Base-by-base conservation (phyloP, 225 moss, liverwort and hornwort genomes). In the Climacium dendroides region DNA sequence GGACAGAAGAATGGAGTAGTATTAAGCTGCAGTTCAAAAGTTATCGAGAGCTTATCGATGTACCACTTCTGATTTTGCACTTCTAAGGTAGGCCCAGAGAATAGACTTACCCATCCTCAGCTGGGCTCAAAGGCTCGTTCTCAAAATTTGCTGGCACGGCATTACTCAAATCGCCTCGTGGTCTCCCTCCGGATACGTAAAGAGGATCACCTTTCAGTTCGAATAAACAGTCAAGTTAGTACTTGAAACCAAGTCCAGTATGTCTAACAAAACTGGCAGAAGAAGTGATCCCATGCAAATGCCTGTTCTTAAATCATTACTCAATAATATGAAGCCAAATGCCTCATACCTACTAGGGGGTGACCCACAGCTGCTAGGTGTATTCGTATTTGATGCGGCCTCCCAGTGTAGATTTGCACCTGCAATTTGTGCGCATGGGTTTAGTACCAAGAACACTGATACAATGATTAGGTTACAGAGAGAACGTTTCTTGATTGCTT, bases 371-470 rank as follows among this genome's bases (percentile, higher is more conserved):
- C 94, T 62, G 98, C 98, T 74, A 98, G 86, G 90, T 98, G 98
- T 88, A 98, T 98, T 87, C 97, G 93, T 85, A 98, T 97, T 91
- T 98, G 97, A 95, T 98, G 98, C 11, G 97, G 95, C 85, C 97
- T 95, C 66, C 98, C 97, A 30, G 97, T 97, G 67, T 85, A 92
- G 53, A 98, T 96, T 85, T 96, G 95, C 78, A 98, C 96, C 97
- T 98, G 92, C 79, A 93, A 75, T 70, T 20, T 77, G 65, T 57
- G 73, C 69, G 54, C 50, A 48, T 76, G 22, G 37, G 15, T 41
- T 87, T 62, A 69, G 66, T 67, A 74, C 43, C 82, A 73, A 74
- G 60, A 59, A 87, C 82, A 85, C 28, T 78, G 30, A 87, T 54
- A 65, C 22, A 58, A 29, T 82, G 73, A 60, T 20, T 19, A 84